Conservation (phyloP, 1,139 yeast genomes). For the Diutina ranongensis region DNA sequence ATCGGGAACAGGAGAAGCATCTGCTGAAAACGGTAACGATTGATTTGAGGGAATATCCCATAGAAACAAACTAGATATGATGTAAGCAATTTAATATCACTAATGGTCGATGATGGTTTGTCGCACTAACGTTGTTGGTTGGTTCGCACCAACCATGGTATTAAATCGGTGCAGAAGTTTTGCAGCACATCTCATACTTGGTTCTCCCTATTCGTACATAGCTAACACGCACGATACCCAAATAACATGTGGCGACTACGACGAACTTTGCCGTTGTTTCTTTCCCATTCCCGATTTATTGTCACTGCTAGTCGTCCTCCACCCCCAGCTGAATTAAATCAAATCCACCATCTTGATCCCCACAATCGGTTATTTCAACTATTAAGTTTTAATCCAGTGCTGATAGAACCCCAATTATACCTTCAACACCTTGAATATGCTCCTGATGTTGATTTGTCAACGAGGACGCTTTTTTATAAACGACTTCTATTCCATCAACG, state of each 20-base stretch:
- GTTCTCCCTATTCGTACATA: too few species aligned
- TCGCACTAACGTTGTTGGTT: too few species aligned
- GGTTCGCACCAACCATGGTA: too few species aligned
- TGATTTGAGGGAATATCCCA: slow-evolving; percentile 56
- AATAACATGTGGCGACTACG: slow-evolving; percentile 5
- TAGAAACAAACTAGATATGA: background rate
- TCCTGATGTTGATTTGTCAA: background rate
- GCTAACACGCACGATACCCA: background rate
- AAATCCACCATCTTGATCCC: background rate
- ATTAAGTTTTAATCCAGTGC: background rate
- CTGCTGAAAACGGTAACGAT: slow-evolving; percentile 68
- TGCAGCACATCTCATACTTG: too few species aligned
- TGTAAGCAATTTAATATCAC: too few species aligned
- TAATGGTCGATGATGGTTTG: too few species aligned
- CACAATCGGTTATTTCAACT: slow-evolving; percentile 2
- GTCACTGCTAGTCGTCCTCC: background rate
- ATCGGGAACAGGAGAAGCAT: slow-evolving; percentile 70
- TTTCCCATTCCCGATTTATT: background rate
- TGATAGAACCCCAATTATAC: slow-evolving; percentile 1
- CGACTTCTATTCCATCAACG: slow-evolving; percentile 1
- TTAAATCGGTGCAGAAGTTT: too few species aligned
- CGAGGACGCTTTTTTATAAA: background rate
- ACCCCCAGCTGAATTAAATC: background rate
- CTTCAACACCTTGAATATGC: background rate
- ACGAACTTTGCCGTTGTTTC: background rate